Evolutionary conservation across 805 yeast species (phyloP).

Genomic region (Schizosaccharomyces cryophilus): DNA sequence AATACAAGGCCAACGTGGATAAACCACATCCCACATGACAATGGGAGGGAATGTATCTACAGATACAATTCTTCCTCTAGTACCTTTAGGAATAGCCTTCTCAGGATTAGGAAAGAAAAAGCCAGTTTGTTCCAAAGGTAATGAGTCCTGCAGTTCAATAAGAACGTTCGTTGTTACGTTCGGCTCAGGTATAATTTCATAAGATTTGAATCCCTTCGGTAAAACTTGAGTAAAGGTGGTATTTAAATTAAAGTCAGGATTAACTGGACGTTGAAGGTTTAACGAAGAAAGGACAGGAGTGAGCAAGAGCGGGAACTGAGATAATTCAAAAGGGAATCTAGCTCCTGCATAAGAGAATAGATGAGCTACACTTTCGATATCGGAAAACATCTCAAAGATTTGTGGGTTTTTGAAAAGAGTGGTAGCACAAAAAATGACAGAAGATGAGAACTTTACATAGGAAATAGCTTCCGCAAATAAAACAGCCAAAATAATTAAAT

Average conservation of each 20-base stretch:
- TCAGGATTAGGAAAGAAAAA: slow-evolving; percentile 10
- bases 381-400: neutral
- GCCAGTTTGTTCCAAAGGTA: neutral
- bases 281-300: neutral
- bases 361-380: neutral
- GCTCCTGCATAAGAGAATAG: neutral
- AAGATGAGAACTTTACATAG: neutral
- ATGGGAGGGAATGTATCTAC: slow-evolving; percentile 17
- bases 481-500: neutral
- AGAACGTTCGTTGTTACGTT: slow-evolving; percentile 30
- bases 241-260: slow-evolving; percentile 21
- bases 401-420: neutral
- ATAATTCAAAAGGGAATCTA: neutral
- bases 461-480: neutral
- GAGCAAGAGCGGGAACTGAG: neutral
- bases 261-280: neutral
- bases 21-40: slow-evolving; percentile 45
- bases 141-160: slow-evolving; percentile 22
- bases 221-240: slow-evolving; percentile 34
- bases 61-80: slow-evolving; percentile 49
- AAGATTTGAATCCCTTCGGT: slow-evolving; percentile 18
- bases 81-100: slow-evolving; percentile 27
- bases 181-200: slow-evolving; percentile 19
- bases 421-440: neutral
- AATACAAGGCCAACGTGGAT: slow-evolving; percentile 68